These are phyloP conservation scores for Scleromitrula shiraiana DNA, from an alignment of 2,329 filamentous ascomycete species.

Conservation along the genomic window DNA sequence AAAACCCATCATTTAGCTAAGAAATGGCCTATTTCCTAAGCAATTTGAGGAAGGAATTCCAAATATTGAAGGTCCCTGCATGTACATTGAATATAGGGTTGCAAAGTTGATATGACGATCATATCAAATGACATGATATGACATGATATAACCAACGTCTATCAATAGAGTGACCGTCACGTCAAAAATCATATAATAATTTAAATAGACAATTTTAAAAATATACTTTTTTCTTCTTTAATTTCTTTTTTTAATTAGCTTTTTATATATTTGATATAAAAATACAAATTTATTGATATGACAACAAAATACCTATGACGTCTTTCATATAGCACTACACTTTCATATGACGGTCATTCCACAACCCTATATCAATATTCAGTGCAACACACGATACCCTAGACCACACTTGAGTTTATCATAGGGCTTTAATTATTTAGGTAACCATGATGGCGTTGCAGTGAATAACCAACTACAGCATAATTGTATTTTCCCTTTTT, in stretches of 20 bases:
- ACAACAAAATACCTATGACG: background rate
- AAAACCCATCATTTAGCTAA: too few relatives aligned
- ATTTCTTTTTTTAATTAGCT: background rate
- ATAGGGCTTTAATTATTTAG: too few relatives aligned
- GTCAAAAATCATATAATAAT: background rate
- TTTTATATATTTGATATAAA: background rate
- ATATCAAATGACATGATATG: background rate
- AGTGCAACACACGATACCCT: too few relatives aligned
- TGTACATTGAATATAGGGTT: too few relatives aligned
- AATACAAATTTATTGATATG: background rate
- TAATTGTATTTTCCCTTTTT: too few relatives aligned
- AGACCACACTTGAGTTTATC: too few relatives aligned
- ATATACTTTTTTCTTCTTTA: background rate
- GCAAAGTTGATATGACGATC: background rate
- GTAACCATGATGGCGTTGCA: too few relatives aligned
- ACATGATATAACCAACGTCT: background rate
- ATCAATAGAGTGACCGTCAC: background rate
- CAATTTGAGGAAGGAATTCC: too few relatives aligned
- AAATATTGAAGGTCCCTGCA: too few relatives aligned
- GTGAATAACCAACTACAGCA: too few relatives aligned
- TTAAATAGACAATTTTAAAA: background rate
- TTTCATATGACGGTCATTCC: background rate
- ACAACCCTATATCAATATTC: too few relatives aligned
- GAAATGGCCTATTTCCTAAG: too few relatives aligned
- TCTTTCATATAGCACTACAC: background rate